Percentiles rank a stretch among this genome's conserved stretches.
These are phyloP conservation scores for Leucocoprinus sp. DNA, from an alignment of 768 basidiomycete genomes.

Conservation along the genomic window DNA sequence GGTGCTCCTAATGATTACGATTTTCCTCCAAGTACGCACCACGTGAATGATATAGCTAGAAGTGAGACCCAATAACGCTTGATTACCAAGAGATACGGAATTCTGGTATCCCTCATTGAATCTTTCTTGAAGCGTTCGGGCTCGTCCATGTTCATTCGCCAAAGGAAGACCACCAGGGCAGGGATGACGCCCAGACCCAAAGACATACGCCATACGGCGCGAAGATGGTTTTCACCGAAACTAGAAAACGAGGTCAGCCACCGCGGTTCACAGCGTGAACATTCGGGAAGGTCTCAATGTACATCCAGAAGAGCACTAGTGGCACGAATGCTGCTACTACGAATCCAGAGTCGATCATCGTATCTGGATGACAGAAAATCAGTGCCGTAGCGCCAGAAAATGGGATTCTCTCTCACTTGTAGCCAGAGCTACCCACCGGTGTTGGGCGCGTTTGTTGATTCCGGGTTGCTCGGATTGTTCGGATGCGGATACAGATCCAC, in stretches of 20 bases:
- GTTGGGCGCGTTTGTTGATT: conserved; percentile 72
- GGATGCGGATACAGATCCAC: conserved; percentile 80
- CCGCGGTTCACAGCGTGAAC: not conserved
- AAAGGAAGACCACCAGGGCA: conserved; percentile 69
- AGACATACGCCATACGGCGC: conserved; percentile 82
- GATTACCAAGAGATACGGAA: conserved; percentile 72
- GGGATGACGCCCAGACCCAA: conserved; percentile 80
- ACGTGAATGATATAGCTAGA: conserved; percentile 65
- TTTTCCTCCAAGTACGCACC: conserved; percentile 44
- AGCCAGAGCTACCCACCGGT: conserved; percentile 80
- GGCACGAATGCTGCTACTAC: conserved; percentile 76
- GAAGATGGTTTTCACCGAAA: conserved; percentile 71
- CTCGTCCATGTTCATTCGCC: conserved; percentile 82
- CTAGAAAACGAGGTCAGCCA: conserved; percentile 25
- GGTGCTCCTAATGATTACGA: not conserved
- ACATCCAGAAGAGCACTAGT: conserved; percentile 87
- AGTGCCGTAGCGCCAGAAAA: not conserved
- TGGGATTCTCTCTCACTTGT: conserved; percentile 67
- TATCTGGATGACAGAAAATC: conserved; percentile 32
- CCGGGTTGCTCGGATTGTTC: conserved; percentile 84
- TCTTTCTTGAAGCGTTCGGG: conserved; percentile 66
- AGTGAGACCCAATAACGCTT: conserved; percentile 76
- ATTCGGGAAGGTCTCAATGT: conserved; percentile 17
- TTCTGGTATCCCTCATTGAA: conserved; percentile 66
- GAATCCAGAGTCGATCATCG: conserved; percentile 82